Evolutionary conservation across 208 protist genomes (phyloP).

Genomic region (Angomonas ambiguus): DNA sequence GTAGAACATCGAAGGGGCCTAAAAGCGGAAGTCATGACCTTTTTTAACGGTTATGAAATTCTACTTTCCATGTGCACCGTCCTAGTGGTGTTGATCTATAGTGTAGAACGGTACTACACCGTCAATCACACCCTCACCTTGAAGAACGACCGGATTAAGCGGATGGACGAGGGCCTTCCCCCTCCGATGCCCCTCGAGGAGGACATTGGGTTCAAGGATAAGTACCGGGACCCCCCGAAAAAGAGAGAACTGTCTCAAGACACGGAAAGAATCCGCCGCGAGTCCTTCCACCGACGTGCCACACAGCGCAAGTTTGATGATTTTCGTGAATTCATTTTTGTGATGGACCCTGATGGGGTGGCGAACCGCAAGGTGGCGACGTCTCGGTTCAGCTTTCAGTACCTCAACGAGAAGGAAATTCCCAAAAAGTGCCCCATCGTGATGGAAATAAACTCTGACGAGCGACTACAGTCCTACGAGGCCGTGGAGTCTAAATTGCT

Average conservation of each 20-base stretch:
- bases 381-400: slow-evolving; percentile 55
- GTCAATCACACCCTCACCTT: slow-evolving; percentile 43
- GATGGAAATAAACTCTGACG: slow-evolving; percentile 59
- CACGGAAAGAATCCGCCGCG: slow-evolving; percentile 37
- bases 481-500: slow-evolving; percentile 34
- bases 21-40: slow-evolving; percentile 18
- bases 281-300: slow-evolving; percentile 50
- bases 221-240: slow-evolving; percentile 38
- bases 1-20: slow-evolving; percentile 9
- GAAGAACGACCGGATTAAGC: slow-evolving; percentile 34
- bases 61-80: slow-evolving; percentile 37
- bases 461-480: slow-evolving; percentile 28
- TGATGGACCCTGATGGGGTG: slow-evolving; percentile 64
- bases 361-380: slow-evolving; percentile 46
- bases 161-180: slow-evolving; percentile 69
- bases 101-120: slow-evolving; percentile 47
- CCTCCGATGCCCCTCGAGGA: slow-evolving; percentile 59
- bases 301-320: slow-evolving; percentile 72
- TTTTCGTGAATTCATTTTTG: slow-evolving; percentile 77
- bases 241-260: slow-evolving; percentile 34
- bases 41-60: slow-evolving; percentile 50
- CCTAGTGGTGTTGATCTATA: slow-evolving; percentile 37
- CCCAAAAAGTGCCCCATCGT: slow-evolving; percentile 52
- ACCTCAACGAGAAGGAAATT: slow-evolving; percentile 58
- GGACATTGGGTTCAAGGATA: slow-evolving; percentile 29